These are phyloP conservation scores for Tinospora cordifolia DNA, from an alignment of 164 flowering plant species.

Conservation along the genomic window DNA sequence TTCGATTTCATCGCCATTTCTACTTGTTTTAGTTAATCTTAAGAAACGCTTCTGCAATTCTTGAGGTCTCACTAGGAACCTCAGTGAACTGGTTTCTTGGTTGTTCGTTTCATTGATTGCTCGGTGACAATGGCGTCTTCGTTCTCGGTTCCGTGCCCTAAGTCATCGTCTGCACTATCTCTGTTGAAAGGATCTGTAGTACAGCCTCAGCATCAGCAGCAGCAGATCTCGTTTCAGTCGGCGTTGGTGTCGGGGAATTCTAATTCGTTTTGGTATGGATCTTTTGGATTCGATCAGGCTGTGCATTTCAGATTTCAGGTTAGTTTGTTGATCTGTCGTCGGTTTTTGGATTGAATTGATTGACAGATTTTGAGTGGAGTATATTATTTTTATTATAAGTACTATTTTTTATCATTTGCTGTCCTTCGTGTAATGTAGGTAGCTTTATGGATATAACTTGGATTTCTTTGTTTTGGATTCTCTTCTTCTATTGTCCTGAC, in stretches of 20 bases:
- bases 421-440: background rate
- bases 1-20: slow-evolving; percentile 14
- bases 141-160: slow-evolving; percentile 19
- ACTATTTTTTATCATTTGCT: background rate
- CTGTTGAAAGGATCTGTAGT: background rate
- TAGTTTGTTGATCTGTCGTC: background rate
- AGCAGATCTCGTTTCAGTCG: slow-evolving; percentile 9
- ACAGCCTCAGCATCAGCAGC: slow-evolving; percentile 9
- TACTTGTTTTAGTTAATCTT: background rate
- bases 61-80: background rate
- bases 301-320: slow-evolving; percentile 14
- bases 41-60: background rate
- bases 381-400: background rate
- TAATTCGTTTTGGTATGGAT: slow-evolving; percentile 15
- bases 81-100: background rate
- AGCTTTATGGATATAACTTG: too few relatives aligned
- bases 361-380: background rate
- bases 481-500: background rate
- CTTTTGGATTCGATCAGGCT: slow-evolving; percentile 6
- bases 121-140: slow-evolving; percentile 16
- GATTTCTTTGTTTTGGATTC: background rate
- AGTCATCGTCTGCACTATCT: background rate
- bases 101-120: background rate
- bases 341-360: background rate
- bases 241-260: background rate